Evolutionary conservation across 225 moss, liverwort and hornwort species (phyloP), one percentile per base, ranked within the genome.

Genomic region (Sphagnum tenellum): DNA sequence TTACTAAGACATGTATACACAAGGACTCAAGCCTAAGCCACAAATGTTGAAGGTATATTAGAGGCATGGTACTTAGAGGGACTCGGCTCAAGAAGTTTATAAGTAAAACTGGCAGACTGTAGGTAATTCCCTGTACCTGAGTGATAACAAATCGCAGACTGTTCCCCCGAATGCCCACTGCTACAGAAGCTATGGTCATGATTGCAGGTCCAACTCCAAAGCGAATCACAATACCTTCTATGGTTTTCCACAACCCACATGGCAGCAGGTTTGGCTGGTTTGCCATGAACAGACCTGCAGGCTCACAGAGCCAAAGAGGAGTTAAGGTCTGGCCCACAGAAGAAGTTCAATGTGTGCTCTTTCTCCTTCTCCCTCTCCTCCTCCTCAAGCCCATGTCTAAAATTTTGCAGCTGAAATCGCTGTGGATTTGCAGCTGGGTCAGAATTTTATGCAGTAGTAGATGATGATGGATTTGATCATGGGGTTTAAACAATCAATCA

Each of bases 251-350:
- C 2, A 52, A 5, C 80, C 84, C 80, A 1, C 77, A 84, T 3
- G 69, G 8, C 0, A 84, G 45, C 7, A 84, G n/a, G 44, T 73
- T 76, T 65, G 75, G 75, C 46, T 81, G 73, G 49, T 75, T 10
- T 51, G 81, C 84, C 84, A 84, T 84, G 71, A 78, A 84, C 13
- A 81, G 47, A 8, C 81, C 84, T 84, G 69, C 44, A 11, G 29
- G 10, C 49, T 52, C 49, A 45, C 52, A 46, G 51, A 5, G 9
- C 12, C 51, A 60, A 66, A 47, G 48, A 55, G 52, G 52, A 65
- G 53, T 45, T 8, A 11, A 55, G 29, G 29, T 29, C 29, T 29
- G 29, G 29, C 29, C 29, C 29, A 29, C 29, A 29, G 29, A 29
- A 29, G 29, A 29, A 29, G 29, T 29, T 29, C 29, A 29, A 29